Evolutionary conservation across 2,329 filamentous ascomycete genomes (phyloP).

Genomic region (Tolypocladium inflatum): DNA sequence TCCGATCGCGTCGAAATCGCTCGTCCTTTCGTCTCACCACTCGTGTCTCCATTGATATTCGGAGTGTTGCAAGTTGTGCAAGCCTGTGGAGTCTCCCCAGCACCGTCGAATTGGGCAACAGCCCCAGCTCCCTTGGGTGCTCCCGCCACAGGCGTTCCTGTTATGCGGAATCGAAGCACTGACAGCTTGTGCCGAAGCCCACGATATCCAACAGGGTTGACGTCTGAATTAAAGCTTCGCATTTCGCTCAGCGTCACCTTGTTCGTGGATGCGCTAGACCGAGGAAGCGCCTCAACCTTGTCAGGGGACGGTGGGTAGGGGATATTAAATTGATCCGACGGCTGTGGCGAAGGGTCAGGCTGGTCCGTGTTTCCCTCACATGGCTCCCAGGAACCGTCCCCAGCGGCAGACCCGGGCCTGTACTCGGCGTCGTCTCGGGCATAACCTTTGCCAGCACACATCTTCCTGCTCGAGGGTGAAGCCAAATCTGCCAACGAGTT

Average conservation of each 20-base stretch:
- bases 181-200: slow-evolving; percentile 20
- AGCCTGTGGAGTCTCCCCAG: neutral
- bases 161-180: slow-evolving; percentile 15
- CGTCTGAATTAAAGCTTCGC: slow-evolving; percentile 4
- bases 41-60: neutral
- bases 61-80: neutral
- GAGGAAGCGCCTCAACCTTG: slow-evolving; percentile 4
- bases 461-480: slow-evolving; percentile 8
- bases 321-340: slow-evolving; percentile 26
- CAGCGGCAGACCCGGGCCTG: neutral
- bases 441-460: neutral
- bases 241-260: slow-evolving; percentile 5
- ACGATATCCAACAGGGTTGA: slow-evolving; percentile 1
- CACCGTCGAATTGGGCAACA: slow-evolving; percentile 3
- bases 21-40: slow-evolving; percentile 1
- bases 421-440: neutral
- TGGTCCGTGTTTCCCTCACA: slow-evolving; percentile 2
- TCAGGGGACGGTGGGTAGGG: slow-evolving; percentile 17
- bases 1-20: slow-evolving; percentile 7
- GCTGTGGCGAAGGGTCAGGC: slow-evolving; percentile 8
- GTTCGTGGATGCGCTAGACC: slow-evolving; percentile 4
- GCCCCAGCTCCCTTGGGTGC: slow-evolving; percentile 5
- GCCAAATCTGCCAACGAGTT: slow-evolving; percentile 21
- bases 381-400: slow-evolving; percentile 2
- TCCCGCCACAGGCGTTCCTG: slow-evolving; percentile 5